These are phyloP conservation scores for Dictyostelium firmibasis DNA, from an alignment of 78 protist species.

Conservation along the genomic window DNA sequence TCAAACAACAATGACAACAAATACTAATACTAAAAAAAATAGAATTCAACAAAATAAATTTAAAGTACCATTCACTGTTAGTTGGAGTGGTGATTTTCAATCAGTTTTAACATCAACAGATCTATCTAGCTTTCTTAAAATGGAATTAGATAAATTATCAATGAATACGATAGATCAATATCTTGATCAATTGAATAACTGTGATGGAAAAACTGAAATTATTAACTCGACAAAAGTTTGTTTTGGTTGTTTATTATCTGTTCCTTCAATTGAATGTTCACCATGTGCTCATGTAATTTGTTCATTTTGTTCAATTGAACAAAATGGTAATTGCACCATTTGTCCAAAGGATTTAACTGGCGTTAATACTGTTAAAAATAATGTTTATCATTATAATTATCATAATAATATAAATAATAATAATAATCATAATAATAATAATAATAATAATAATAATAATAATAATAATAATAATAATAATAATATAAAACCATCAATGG, in stretches of 20 bases:
- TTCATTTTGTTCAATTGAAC: not conserved
- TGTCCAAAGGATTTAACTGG: not conserved
- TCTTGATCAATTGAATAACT: not conserved
- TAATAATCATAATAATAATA: not conserved
- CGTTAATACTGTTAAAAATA: not conserved
- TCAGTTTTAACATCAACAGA: not conserved
- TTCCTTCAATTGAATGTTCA: not conserved
- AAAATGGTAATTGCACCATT: not conserved
- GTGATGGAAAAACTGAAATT: not conserved
- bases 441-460: not conserved
- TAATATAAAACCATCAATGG: not conserved
- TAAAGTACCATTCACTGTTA: not conserved
- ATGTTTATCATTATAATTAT: not conserved
- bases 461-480: not conserved
- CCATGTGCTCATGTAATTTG: conserved; percentile 26
- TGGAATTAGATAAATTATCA: not conserved
- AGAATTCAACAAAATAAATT: not conserved
- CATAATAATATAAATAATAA: not conserved
- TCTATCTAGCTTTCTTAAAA: not conserved
- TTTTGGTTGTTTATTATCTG: not conserved
- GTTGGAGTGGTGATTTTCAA: conserved; percentile 6
- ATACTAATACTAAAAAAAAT: not conserved
- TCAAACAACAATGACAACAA: too few species aligned
- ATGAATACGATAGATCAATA: not conserved
- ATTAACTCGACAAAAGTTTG: not conserved